Evolutionary conservation across 2,329 filamentous ascomycete genomes (phyloP).

Genomic region (Chaetomium olivaceum): DNA sequence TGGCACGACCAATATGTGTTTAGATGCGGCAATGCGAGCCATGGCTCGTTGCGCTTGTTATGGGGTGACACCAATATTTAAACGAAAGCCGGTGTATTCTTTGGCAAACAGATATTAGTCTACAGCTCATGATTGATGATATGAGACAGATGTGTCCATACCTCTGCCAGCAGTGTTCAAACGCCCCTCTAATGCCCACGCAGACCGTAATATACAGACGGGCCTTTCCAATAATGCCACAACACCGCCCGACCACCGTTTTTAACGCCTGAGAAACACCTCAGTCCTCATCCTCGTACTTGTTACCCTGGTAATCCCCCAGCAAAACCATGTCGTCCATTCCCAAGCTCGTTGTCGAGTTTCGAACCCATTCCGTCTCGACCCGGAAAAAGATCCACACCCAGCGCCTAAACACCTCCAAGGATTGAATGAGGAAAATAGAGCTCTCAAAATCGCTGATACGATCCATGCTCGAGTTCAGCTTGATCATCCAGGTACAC

Average conservation of each 20-base stretch:
- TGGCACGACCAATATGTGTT: neutral
- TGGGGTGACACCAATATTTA: neutral
- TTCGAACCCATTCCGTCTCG: conserved; percentile 83
- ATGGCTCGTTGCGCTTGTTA: neutral
- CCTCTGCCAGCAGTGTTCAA: conserved; percentile 4
- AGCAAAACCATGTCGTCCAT: conserved; percentile 70
- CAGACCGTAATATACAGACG: neutral
- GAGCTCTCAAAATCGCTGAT: conserved; percentile 85
- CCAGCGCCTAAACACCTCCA: conserved; percentile 88
- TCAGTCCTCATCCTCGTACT: conserved; percentile 57
- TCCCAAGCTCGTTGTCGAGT: conserved; percentile 52
- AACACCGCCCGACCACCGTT: neutral
- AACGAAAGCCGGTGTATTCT: neutral
- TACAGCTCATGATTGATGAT: neutral
- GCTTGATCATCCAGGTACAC: conserved; percentile 88
- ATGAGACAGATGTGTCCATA: neutral
- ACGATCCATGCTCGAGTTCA: conserved; percentile 78
- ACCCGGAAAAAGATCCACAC: conserved; percentile 96
- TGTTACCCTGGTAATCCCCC: conserved; percentile 67
- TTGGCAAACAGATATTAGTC: neutral
- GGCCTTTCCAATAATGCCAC: conserved; percentile 1
- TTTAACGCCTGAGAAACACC: conserved; percentile 5
- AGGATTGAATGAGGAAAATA: conserved; percentile 81
- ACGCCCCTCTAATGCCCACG: conserved; percentile 15
- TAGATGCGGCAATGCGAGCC: neutral